Percentiles rank a stretch among this genome's conserved stretches.
These are phyloP conservation scores for Shiraia bambusicola DNA, from an alignment of 2,329 filamentous ascomycete species.

Conservation along the genomic window DNA sequence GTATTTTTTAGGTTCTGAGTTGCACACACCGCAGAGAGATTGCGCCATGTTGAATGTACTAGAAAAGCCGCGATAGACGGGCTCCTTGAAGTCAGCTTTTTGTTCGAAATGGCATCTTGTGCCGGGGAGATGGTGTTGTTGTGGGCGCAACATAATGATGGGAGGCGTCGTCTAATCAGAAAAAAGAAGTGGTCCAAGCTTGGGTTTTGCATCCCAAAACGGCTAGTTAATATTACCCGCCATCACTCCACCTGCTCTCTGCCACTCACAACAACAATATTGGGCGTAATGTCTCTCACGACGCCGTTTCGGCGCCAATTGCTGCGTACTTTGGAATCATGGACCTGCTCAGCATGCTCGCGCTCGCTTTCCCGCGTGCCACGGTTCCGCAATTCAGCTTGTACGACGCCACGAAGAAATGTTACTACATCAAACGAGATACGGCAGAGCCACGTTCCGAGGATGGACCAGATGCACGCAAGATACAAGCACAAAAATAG, in stretches of 20 bases:
- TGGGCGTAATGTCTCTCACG: constrained; percentile 30
- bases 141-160: background rate
- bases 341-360: constrained; percentile 42
- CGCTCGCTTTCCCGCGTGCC: constrained; percentile 26
- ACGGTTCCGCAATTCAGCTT: constrained; percentile 19
- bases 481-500: constrained; percentile 68
- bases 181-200: constrained; percentile 11
- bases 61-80: no score
- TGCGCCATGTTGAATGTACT: constrained; percentile 31
- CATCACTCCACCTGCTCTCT: constrained; percentile 25
- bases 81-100: no score
- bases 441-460: constrained; percentile 47
- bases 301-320: constrained; percentile 21
- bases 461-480: constrained; percentile 65
- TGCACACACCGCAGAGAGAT: constrained; percentile 47
- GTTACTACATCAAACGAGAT: constrained; percentile 35
- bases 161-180: constrained; percentile 8
- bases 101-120: no score
- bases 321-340: constrained; percentile 28
- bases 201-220: constrained; percentile 16
- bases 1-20: constrained; percentile 50
- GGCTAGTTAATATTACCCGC: constrained; percentile 35
- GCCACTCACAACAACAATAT: constrained; percentile 4
- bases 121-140: background rate
- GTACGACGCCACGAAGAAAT: constrained; percentile 29